Percentiles rank a stretch among this genome's conserved stretches.
phyloP scores from a whole-genome alignment of 495 filamentous ascomycete species.

The Penicillium lagena region DNA sequence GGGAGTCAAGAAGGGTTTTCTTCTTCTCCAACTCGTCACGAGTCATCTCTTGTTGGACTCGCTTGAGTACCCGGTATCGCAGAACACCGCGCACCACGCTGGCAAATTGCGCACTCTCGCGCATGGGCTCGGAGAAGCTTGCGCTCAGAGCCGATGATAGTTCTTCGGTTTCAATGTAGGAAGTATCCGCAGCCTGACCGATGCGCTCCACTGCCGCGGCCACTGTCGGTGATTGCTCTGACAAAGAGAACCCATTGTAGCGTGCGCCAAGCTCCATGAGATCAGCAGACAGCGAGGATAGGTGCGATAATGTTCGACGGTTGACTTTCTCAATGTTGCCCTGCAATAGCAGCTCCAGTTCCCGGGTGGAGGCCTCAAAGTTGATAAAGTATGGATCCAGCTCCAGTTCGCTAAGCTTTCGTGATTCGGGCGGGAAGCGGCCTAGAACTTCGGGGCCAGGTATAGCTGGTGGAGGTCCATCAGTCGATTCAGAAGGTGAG shows the following conservation, averaged over 20 bases:
- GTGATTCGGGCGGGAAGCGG: conserved; percentile 76
- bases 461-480: conserved; percentile 39
- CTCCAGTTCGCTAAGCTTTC: conserved; percentile 75
- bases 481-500: conserved; percentile 42
- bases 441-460: conserved; percentile 62
- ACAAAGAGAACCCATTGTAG: conserved; percentile 95
- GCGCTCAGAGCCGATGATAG: conserved; percentile 75
- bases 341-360: conserved; percentile 77
- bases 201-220: conserved; percentile 91
- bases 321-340: conserved; percentile 96
- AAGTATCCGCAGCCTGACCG: conserved; percentile 91
- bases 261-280: conserved; percentile 86
- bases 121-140: conserved; percentile 92
- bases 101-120: conserved; percentile 94
- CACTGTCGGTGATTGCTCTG: conserved; percentile 79
- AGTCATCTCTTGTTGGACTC: conserved; percentile 96
- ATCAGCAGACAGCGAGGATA: conserved; percentile 76
- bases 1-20: conserved; percentile 63
- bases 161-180: conserved; percentile 93
- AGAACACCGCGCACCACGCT: conserved; percentile 86
- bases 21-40: conserved; percentile 84
- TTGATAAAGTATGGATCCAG: conserved; percentile 92
- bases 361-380: conserved; percentile 81
- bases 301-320: conserved; percentile 75
- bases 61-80: conserved; percentile 81